A percentile compares a stretch with the other conserved stretches of the same genome.
Conservation (phyloP, 2,329 filamentous ascomycete species). For the Exophiala phaeomuriformis region DNA sequence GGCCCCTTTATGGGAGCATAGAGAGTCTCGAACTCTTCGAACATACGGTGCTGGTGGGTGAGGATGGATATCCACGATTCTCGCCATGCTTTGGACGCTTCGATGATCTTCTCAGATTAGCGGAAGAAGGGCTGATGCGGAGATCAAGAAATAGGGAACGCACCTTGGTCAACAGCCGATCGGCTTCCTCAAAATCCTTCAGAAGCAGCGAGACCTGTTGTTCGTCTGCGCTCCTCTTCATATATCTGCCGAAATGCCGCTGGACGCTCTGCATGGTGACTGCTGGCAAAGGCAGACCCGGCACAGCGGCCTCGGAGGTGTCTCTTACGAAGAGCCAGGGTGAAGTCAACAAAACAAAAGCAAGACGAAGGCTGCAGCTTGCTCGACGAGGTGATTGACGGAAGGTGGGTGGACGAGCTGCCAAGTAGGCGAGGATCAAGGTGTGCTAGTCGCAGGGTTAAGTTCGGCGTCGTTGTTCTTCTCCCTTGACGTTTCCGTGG, state of each 20-base stretch:
- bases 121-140: constrained; percentile 10
- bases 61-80: constrained; percentile 71
- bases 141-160: constrained; percentile 21
- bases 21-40: constrained; percentile 61
- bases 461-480: not conserved
- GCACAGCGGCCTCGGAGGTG: not conserved
- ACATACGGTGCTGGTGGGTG: constrained; percentile 58
- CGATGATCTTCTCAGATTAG: constrained; percentile 54
- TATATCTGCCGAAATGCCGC: constrained; percentile 65
- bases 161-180: constrained; percentile 66
- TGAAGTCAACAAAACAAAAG: not conserved
- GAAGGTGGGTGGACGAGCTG: not conserved
- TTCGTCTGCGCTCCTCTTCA: constrained; percentile 65
- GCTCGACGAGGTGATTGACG: not conserved
- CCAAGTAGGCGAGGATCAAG: not conserved
- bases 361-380: not conserved
- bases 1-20: constrained; percentile 70
- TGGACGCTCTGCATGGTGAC: constrained; percentile 62
- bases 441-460: not conserved
- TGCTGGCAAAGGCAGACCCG: constrained; percentile 5
- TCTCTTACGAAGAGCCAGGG: not conserved
- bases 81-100: constrained; percentile 67
- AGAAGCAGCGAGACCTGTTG: constrained; percentile 67
- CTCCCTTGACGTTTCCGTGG: not conserved
- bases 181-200: constrained; percentile 72